Evolutionary conservation across 352 stramenopile genomes (phyloP).

Genomic region (Phytopythium delawarense): DNA sequence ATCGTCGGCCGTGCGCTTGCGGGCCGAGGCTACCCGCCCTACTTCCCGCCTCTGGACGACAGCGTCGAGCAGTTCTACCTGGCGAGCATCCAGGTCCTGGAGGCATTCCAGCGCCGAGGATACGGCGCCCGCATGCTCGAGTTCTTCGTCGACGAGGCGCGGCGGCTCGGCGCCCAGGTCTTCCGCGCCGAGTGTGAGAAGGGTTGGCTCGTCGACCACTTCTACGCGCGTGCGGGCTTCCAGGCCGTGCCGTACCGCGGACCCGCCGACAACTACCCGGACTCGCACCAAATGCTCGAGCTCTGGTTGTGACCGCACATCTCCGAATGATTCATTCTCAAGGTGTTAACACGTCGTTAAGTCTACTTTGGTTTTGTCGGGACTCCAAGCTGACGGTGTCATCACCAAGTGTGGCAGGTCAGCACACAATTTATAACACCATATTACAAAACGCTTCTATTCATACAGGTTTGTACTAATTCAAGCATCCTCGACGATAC

Average conservation of each 20-base stretch:
- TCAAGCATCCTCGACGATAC: background rate
- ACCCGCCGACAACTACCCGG: constrained; percentile 20
- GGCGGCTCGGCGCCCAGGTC: constrained; percentile 10
- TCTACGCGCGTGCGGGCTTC: constrained; percentile 21
- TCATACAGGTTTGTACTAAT: background rate
- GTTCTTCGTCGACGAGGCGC: constrained; percentile 14
- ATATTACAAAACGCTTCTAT: too few species aligned
- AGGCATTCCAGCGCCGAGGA: constrained; percentile 18
- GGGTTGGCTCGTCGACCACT: constrained; percentile 15
- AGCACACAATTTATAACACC: too few species aligned
- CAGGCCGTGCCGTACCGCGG: constrained; percentile 27
- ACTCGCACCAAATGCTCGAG: constrained; percentile 37
- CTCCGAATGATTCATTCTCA: background rate
- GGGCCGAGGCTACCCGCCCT: constrained; percentile 24
- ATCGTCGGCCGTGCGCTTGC: constrained; percentile 7
- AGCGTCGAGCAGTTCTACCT: constrained; percentile 25
- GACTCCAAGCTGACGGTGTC: background rate
- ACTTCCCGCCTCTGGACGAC: constrained; percentile 22
- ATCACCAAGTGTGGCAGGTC: too few species aligned
- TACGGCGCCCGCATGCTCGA: constrained; percentile 15
- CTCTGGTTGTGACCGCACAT: constrained; percentile 17
- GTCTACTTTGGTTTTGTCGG: background rate
- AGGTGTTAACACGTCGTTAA: too few species aligned
- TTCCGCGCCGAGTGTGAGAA: constrained; percentile 30
- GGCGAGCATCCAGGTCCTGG: constrained; percentile 14